Base-by-base conservation (phyloP, 352 stramenopile genomes). In the Phytophthora pisi region DNA sequence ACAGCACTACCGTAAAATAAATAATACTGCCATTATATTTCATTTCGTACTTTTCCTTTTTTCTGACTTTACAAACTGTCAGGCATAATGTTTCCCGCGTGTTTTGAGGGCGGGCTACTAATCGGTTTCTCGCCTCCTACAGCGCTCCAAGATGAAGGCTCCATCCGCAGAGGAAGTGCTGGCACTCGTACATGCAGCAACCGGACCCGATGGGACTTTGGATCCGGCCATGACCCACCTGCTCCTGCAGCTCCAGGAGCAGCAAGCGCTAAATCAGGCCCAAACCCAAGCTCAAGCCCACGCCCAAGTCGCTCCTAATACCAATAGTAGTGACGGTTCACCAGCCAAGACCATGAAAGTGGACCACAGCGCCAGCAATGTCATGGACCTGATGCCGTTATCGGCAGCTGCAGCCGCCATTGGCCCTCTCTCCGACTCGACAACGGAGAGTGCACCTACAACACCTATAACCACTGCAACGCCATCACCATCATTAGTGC, bases 181-280 rank as follows among this genome's bases (percentile, higher is more conserved):
- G 47, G 81, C 79, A 56, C 81, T 91, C 18, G 79, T 86, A 49
- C 68, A 75, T 60, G 78, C 77, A 54, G 57, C 75, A 38, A 77
- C 64, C 49, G 68, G 59, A 28, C 61, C 69, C 28, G 70, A 77
- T 52, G 69, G 67, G 26, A 70, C 60, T 5, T 40, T 81, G 42
- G 77, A 87, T 42, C 69, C 81, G 13, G 60, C 70, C 42, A 83
- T 90, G 67, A 74, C 88, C 54, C 78, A 88, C 55, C 64, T 92
- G 20, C 68, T 90, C 9, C 64, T 86, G 28, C 84, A 92, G 54
- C 72, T 89, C 26, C 67, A 76, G 60, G 67, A 76, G 36, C 72
- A 81, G 16, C 69, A 74, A 5, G 58, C 61, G 24, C 61, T 80
- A 8, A 63, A 68, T 65, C 66, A 77, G 64, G 57, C 59, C 36